Evolutionary conservation across 257 asterid genomes (phyloP), one percentile per base, ranked within the genome.

Genomic region (Nicotiana otophora): DNA sequence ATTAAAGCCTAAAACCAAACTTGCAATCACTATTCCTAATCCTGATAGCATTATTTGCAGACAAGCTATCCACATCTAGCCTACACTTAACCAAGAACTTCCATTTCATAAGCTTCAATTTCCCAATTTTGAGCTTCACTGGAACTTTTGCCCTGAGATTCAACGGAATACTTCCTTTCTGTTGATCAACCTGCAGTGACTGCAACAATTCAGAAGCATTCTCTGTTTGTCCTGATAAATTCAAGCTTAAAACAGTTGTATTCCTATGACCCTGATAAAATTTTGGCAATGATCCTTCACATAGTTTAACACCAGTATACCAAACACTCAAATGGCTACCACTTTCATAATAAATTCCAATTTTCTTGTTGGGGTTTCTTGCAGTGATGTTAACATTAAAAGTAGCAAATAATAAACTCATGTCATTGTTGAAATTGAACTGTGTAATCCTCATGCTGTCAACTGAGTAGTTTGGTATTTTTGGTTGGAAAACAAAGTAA

Each of bases 221-320:
- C 70, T 34, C 79, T 10, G 95, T 92, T 70, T 92, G 94, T 34
- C 99, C 99, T 16, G 90, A 81, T 86, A 96, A 88, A 4, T 5
- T 48, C 34, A 96, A 77, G 85, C 87, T 85, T 39, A 96, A 88
- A 81, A 81, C 15, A 4, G 98, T 96, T 31, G 98, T 91, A 88
- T 94, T 94, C 54, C 94, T 90, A 89, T 96, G 99, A 26, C 98
- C 99, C 84, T 96, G 99, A 83, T 94, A 96, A 20, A 96, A 96
- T 85, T 77, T 88, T 0, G 98, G 98, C 87, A 96, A 70, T 7
- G 97, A 89, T 4, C 99, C 99, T 82, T 93, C 93, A 42, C 98
- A 89, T 0, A 96, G 95, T 17, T 87, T 81, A 0, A 88, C 89
- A 19, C 93, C 97, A 2, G 86, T 82, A 31, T 89, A 96, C 90